A percentile compares a stretch with the other conserved stretches of the same genome.
phyloP scores from a whole-genome alignment of 2,329 filamentous ascomycete species.

The Ilyonectria destructans region DNA sequence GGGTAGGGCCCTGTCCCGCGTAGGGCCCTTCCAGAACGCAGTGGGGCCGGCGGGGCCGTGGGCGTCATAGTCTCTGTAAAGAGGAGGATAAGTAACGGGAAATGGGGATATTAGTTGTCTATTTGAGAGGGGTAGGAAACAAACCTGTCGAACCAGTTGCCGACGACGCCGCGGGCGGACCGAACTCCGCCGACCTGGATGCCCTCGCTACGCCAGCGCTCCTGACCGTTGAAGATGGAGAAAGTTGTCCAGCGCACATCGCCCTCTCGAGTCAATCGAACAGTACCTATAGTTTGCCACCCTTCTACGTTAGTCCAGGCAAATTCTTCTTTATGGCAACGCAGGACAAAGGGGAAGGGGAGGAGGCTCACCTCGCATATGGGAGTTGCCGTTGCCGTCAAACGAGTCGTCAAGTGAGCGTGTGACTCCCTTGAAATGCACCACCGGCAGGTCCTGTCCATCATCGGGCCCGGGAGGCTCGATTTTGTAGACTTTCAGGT shows the following conservation, averaged over 20 bases:
- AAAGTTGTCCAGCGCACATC: conserved; percentile 84
- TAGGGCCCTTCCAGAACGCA: conserved; percentile 83
- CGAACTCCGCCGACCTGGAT: conserved; percentile 80
- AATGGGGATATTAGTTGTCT: background rate
- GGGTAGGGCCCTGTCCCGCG: conserved; percentile 55
- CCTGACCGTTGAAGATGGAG: conserved; percentile 75
- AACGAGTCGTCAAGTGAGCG: conserved; percentile 75
- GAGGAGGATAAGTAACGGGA: background rate
- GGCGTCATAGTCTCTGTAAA: conserved; percentile 72
- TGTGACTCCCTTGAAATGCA: conserved; percentile 78
- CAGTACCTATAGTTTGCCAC: conserved; percentile 65
- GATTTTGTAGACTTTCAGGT: conserved; percentile 74
- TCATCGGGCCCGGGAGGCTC: conserved; percentile 73
- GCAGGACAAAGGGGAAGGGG: background rate
- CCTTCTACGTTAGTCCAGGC: conserved; percentile 41
- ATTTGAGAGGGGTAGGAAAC: conserved; percentile 36
- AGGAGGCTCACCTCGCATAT: conserved; percentile 71
- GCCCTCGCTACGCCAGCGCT: conserved; percentile 84
- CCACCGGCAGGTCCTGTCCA: conserved; percentile 73
- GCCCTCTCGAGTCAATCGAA: conserved; percentile 77
- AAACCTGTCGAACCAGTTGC: conserved; percentile 85
- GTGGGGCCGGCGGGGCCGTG: conserved; percentile 83
- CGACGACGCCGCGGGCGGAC: conserved; percentile 78
- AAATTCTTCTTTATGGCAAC: background rate
- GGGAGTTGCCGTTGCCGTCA: conserved; percentile 80